A percentile compares a stretch with the other conserved stretches of the same genome.
Evolutionary conservation across 768 basidiomycete genomes (phyloP).

Genomic region (Hypsizygus marmoreus): DNA sequence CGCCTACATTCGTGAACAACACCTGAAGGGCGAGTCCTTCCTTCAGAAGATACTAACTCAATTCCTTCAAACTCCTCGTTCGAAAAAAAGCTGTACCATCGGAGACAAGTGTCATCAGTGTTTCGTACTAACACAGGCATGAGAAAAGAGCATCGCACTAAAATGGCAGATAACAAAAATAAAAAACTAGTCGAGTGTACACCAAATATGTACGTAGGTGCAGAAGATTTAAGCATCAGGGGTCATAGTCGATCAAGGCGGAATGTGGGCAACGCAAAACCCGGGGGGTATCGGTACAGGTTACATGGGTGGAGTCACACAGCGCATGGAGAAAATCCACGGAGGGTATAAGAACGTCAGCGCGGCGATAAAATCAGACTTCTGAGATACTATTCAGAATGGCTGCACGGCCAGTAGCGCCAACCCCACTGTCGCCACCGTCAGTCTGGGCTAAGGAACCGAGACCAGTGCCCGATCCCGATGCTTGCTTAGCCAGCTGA

Average conservation of each 20-base stretch:
- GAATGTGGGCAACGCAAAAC: too few relatives aligned
- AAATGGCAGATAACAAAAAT: too few relatives aligned
- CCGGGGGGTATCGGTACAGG: constrained; percentile 4
- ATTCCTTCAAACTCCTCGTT: neutral
- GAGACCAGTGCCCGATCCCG: constrained; percentile 29
- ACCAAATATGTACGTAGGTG: too few relatives aligned
- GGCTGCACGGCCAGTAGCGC: constrained; percentile 49
- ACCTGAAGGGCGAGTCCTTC: neutral
- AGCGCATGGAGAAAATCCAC: neutral
- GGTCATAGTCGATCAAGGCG: too few relatives aligned
- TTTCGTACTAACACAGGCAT: too few relatives aligned
- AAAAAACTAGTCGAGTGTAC: neutral
- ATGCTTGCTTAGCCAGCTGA: constrained; percentile 40
- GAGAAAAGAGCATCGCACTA: too few relatives aligned
- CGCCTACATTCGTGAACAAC: constrained; percentile 10
- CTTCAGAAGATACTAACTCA: neutral
- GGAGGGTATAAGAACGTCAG: constrained; percentile 6
- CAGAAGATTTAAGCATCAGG: too few relatives aligned
- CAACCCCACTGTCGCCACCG: constrained; percentile 38
- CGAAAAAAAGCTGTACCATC: neutral
- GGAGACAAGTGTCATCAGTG: too few relatives aligned
- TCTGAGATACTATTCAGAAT: constrained; percentile 54
- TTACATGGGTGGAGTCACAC: neutral
- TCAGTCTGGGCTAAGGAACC: constrained; percentile 36
- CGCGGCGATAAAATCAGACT: constrained; percentile 28